Percentiles rank a stretch among this genome's conserved stretches.
Evolutionary conservation across 306 rosid genomes (phyloP).

Genomic region (Canavalia ensiformis): DNA sequence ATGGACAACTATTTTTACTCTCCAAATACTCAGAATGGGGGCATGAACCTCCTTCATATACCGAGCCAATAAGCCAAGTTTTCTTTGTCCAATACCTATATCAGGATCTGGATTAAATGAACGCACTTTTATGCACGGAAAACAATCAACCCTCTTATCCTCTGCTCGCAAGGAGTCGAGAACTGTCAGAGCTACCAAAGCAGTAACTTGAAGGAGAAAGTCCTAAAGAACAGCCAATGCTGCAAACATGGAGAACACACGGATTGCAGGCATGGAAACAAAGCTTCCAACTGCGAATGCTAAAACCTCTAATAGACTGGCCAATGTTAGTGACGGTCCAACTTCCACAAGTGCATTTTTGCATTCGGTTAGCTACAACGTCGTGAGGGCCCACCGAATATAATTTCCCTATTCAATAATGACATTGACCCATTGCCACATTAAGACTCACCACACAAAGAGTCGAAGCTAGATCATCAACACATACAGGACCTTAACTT

Average conservation of each 20-base stretch:
- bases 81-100: conserved; percentile 74
- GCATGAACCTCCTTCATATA: conserved; percentile 99
- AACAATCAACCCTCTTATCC: conserved; percentile 93
- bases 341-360: conserved; percentile 97
- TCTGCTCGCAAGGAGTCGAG: conserved; percentile 86
- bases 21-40: conserved; percentile 90
- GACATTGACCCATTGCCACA: no score
- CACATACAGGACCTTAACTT: no score
- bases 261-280: conserved; percentile 99
- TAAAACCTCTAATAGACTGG: conserved; percentile 93
- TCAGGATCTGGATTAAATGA: conserved; percentile 66
- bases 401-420: no score
- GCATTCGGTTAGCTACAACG: no score
- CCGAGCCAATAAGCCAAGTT: conserved; percentile 79
- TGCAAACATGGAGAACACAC: conserved; percentile 99
- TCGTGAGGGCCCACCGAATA: no score
- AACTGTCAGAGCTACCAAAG: conserved; percentile 91
- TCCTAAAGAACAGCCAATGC: conserved; percentile 96
- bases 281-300: conserved; percentile 99
- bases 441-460: no score
- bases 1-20: conserved; percentile 82
- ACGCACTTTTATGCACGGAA: conserved; percentile 79
- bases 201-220: conserved; percentile 96
- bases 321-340: conserved; percentile 98
- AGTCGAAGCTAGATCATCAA: no score